Conservation (phyloP, 192 early-diverging fungal species). For the Pilobolus umbonatus region DNA sequence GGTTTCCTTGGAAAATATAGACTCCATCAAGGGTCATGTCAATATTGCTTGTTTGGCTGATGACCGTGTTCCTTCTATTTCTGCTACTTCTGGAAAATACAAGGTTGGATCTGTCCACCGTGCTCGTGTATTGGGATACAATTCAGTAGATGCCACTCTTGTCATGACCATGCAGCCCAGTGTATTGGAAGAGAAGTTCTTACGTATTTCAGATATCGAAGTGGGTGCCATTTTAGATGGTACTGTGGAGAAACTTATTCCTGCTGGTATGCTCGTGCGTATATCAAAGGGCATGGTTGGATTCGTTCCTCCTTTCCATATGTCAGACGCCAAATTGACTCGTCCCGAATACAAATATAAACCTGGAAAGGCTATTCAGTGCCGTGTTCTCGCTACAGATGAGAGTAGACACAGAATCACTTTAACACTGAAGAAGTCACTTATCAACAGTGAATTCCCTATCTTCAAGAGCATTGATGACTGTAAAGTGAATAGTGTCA, state of each 20-base stretch:
- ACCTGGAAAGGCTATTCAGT: conserved; percentile 64
- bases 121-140: conserved; percentile 76
- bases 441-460: conserved; percentile 69
- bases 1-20: conserved; percentile 46
- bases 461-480: conserved; percentile 56
- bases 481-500: conserved; percentile 54
- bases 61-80: conserved; percentile 46
- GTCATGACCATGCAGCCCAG: conserved; percentile 67
- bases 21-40: conserved; percentile 50
- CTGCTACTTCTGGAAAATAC: conserved; percentile 51
- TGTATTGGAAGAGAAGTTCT: conserved; percentile 62
- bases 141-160: conserved; percentile 69
- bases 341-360: conserved; percentile 72
- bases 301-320: conserved; percentile 67
- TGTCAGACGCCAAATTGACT: conserved; percentile 69
- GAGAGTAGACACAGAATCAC: conserved; percentile 50
- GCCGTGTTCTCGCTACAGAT: conserved; percentile 62
- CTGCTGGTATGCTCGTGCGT: conserved; percentile 51
- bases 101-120: conserved; percentile 66
- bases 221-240: conserved; percentile 55
- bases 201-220: conserved; percentile 65
- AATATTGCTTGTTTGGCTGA: conserved; percentile 73
- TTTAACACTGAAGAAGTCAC: conserved; percentile 70
- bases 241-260: conserved; percentile 42
- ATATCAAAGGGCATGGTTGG: conserved; percentile 59